These are phyloP conservation scores for Coemansia sp. DNA, from an alignment of 192 early-diverging fungal species.

Conservation along the genomic window DNA sequence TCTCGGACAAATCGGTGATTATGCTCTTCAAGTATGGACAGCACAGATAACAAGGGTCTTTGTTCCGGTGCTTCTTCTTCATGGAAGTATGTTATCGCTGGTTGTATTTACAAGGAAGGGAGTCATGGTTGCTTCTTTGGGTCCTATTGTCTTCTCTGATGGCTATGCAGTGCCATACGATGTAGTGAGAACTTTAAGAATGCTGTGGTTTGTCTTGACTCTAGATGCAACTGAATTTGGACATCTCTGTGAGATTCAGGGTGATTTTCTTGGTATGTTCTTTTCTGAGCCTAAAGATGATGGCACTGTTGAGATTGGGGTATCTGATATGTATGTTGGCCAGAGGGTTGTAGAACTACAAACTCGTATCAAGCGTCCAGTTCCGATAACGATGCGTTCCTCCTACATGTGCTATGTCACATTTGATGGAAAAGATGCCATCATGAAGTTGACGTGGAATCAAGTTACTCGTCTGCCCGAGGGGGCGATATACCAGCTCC, in stretches of 20 bases:
- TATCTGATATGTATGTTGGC: background rate
- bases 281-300: background rate
- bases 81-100: conserved; percentile 9
- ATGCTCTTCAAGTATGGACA: conserved; percentile 8
- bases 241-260: background rate
- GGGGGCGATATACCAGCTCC: conserved; percentile 16
- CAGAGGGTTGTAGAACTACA: background rate
- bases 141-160: background rate
- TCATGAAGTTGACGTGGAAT: conserved; percentile 15
- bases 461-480: conserved; percentile 7
- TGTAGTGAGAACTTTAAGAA: background rate
- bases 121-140: background rate
- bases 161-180: background rate
- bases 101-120: conserved; percentile 16
- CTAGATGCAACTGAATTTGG: background rate
- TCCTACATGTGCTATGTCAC: background rate
- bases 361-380: background rate
- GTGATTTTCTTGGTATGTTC: background rate
- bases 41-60: conserved; percentile 11
- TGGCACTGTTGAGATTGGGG: background rate
- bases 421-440: background rate
- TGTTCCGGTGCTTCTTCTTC: conserved; percentile 17
- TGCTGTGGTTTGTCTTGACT: background rate
- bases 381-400: background rate
- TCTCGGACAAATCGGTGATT: conserved; percentile 36